These are phyloP conservation scores for Vanderwaltozyma tropicalis DNA, from an alignment of 805 yeast genomes.

Conservation along the genomic window DNA sequence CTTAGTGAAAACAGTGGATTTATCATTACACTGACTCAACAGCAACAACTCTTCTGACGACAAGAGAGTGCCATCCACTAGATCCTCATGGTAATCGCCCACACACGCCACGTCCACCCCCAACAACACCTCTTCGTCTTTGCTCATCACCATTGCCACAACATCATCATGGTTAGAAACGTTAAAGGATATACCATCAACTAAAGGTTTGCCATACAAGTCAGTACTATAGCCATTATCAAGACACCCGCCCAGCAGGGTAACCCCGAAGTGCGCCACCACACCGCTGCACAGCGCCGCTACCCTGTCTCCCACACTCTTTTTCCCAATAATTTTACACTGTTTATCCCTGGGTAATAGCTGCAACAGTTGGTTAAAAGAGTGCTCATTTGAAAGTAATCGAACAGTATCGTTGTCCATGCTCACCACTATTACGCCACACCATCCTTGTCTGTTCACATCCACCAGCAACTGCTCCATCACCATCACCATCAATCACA, in stretches of 20 bases:
- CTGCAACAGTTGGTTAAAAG: no score
- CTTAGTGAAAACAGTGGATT: constrained; percentile 34
- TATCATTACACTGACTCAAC: constrained; percentile 7
- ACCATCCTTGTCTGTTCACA: no score
- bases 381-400: no score
- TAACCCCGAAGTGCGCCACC: constrained; percentile 36
- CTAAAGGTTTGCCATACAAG: constrained; percentile 55
- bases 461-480: no score
- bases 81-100: constrained; percentile 13
- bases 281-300: constrained; percentile 37
- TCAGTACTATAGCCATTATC: no score
- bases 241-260: no score
- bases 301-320: constrained; percentile 26
- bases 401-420: no score
- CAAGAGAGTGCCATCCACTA: constrained; percentile 34
- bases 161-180: constrained; percentile 47
- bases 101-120: constrained; percentile 42
- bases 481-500: no score
- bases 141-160: constrained; percentile 35
- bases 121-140: constrained; percentile 19
- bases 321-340: constrained; percentile 31
- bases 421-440: no score
- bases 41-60: constrained; percentile 31
- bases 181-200: constrained; percentile 35
- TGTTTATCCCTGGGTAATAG: constrained; percentile 36